Evolutionary conservation across 2,329 filamentous ascomycete genomes (phyloP), one percentile per base, ranked within the genome.

Genomic region (Fusarium abutilonis): DNA sequence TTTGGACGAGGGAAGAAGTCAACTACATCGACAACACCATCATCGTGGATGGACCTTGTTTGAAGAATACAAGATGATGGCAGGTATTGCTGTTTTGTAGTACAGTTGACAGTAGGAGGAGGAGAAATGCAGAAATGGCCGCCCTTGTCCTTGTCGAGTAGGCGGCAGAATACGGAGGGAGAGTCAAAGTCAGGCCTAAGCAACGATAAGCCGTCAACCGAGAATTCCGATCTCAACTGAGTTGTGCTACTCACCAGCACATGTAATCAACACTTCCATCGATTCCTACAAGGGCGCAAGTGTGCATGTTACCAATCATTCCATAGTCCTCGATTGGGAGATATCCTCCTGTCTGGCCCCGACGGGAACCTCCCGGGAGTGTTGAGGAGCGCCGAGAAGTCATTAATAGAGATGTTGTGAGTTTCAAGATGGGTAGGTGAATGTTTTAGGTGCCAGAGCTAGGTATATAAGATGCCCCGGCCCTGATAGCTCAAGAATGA

Each of bases 251-350:
- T 74, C 70, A 87, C 86, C 89, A 93, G 74, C 89, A 92, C 88
- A 92, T 90, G 67, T 87, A 91, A 71, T 92, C 90, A 54, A 93
- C 75, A 63, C 88, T 89, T 21, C 89, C 89, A 69, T 89, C 86
- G 71, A 90, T 89, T 64, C 88, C 89, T 19, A 91, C 83, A n/a
- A 92, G 78, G 13, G 89, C 89, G 77, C 88, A 91, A 1, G 89
- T 93, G 68, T 88, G 84, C 89, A 93, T 91, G 70, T 92, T 92
- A 21, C 90, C 90, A 68, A 93, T 91, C 75, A 93, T 83, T 52
- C 90, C 90, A 80, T 92, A 92, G 74, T 92, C 86, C 71, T 92
- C 89, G 64, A 92, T 90, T 42, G 83, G 83, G 26, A 85, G 78
- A 66, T 86, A 86, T 29, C 83, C 83, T 11, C 75, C 77, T 46